phyloP scores from a whole-genome alignment of 768 basidiomycete genomes.

The Collybiopsis luxurians region DNA sequence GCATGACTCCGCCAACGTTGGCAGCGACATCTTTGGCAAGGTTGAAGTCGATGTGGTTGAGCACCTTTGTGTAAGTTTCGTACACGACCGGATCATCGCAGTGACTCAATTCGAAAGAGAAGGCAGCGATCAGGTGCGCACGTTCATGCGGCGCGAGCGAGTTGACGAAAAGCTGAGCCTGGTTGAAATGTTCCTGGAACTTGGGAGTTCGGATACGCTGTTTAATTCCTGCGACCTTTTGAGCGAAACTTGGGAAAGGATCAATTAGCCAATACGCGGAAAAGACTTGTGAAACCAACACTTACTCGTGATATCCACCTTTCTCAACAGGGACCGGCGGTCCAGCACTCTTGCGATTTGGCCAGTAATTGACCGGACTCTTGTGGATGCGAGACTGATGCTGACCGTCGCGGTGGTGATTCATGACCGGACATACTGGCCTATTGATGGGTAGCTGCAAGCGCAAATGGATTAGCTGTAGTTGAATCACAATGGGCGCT shows the following conservation, averaged over 20 bases:
- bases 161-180: constrained; percentile 83
- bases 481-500: background rate
- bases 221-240: constrained; percentile 52
- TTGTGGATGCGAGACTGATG: constrained; percentile 50
- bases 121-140: constrained; percentile 63
- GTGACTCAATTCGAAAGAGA: constrained; percentile 83
- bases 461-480: background rate
- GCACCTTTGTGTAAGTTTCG: constrained; percentile 59
- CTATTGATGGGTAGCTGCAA: constrained; percentile 77
- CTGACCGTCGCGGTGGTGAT: constrained; percentile 63
- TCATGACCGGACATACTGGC: constrained; percentile 73
- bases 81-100: constrained; percentile 76
- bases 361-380: constrained; percentile 66
- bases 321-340: constrained; percentile 44
- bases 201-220: constrained; percentile 64
- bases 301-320: constrained; percentile 61
- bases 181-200: constrained; percentile 75
- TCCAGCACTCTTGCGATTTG: constrained; percentile 61
- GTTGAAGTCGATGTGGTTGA: constrained; percentile 72
- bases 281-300: background rate
- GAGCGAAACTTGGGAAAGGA: constrained; percentile 33
- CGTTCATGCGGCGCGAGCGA: constrained; percentile 70
- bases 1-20: constrained; percentile 60
- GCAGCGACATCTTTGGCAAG: constrained; percentile 68
- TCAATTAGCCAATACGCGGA: background rate